phyloP scores from a whole-genome alignment of 2,329 filamentous ascomycete species.

The Aciculosporium take region DNA sequence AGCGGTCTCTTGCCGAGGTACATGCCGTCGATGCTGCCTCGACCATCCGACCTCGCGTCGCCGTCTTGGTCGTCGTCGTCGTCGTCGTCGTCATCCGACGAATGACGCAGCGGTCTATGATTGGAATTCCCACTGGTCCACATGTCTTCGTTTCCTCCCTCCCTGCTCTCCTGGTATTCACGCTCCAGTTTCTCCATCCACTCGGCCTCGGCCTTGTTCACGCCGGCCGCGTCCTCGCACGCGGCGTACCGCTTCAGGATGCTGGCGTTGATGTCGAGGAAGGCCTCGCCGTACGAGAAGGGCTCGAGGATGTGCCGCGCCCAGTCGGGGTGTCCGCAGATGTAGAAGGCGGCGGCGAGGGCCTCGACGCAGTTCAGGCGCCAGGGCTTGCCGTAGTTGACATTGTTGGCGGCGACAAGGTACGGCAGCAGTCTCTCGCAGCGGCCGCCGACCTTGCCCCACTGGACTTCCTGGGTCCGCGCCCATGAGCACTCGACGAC shows the following conservation, averaged over 20 bases:
- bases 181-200: constrained; percentile 85
- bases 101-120: constrained; percentile 37
- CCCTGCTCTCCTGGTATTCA: constrained; percentile 72
- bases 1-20: constrained; percentile 42
- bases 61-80: constrained; percentile 29
- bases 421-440: constrained; percentile 87
- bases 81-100: constrained; percentile 35
- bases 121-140: constrained; percentile 92
- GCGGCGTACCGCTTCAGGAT: constrained; percentile 74
- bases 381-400: constrained; percentile 96
- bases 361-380: constrained; percentile 92
- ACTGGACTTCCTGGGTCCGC: constrained; percentile 78
- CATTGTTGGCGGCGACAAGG: constrained; percentile 87
- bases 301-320: constrained; percentile 67
- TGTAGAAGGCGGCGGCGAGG: constrained; percentile 79
- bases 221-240: constrained; percentile 63
- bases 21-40: constrained; percentile 40
- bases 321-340: constrained; percentile 87
- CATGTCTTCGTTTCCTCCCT: constrained; percentile 55
- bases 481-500: constrained; percentile 98
- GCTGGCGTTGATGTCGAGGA: constrained; percentile 78
- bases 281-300: constrained; percentile 79
- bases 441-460: constrained; percentile 80
- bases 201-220: constrained; percentile 72
- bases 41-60: constrained; percentile 22